A percentile compares a stretch with the other conserved stretches of the same genome.
Evolutionary conservation across 352 stramenopile genomes (phyloP).

Genomic region (Globisporangium abappressorium): DNA sequence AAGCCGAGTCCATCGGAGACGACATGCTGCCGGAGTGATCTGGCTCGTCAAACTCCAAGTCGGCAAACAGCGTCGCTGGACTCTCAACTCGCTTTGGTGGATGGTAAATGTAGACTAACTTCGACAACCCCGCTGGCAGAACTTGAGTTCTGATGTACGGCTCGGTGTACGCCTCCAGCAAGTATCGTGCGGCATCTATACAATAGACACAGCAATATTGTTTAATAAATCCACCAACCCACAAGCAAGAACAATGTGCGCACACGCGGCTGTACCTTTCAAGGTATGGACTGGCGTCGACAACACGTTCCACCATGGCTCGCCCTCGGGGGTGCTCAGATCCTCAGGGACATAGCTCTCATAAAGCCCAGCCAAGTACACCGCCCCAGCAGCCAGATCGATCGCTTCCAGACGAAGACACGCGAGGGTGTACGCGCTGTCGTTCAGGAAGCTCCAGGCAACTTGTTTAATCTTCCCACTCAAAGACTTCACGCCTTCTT

Average conservation of each 20-base stretch:
- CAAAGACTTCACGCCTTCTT: slow-evolving; percentile 49
- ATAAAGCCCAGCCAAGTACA: slow-evolving; percentile 83
- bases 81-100: slow-evolving; percentile 55
- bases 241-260: slow-evolving; percentile 27
- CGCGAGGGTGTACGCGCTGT: slow-evolving; percentile 82
- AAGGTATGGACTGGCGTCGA: slow-evolving; percentile 66
- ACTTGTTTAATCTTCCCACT: slow-evolving; percentile 84
- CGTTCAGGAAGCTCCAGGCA: slow-evolving; percentile 88
- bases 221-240: slow-evolving; percentile 53
- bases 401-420: slow-evolving; percentile 72
- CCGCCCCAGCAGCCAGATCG: slow-evolving; percentile 72
- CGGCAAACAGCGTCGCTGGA: slow-evolving; percentile 33
- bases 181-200: slow-evolving; percentile 76
- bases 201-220: slow-evolving; percentile 45
- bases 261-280: slow-evolving; percentile 63
- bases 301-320: slow-evolving; percentile 74
- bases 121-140: slow-evolving; percentile 63
- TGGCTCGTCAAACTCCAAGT: slow-evolving; percentile 44
- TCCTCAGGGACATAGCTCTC: slow-evolving; percentile 73
- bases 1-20: slow-evolving; percentile 59
- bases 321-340: slow-evolving; percentile 46
- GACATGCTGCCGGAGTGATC: slow-evolving; percentile 37
- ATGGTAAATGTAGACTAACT: slow-evolving; percentile 75
- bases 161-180: slow-evolving; percentile 74
- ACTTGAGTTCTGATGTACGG: slow-evolving; percentile 79